phyloP scores from a whole-genome alignment of 192 early-diverging fungal genomes.

The Coemansia reversa region DNA sequence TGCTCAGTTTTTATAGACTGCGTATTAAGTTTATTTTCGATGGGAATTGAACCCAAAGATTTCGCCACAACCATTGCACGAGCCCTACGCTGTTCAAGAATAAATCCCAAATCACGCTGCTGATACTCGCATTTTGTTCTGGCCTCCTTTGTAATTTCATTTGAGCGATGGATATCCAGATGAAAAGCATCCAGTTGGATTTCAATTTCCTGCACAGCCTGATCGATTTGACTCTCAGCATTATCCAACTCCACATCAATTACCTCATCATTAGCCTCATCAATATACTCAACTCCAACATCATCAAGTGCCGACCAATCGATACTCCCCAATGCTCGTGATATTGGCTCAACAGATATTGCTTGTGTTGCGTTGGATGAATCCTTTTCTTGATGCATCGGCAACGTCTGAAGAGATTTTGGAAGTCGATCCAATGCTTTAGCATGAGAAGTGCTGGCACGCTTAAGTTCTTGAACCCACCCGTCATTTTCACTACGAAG shows the following conservation, averaged over 20 bases:
- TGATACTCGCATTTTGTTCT: neutral
- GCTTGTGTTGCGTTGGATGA: neutral
- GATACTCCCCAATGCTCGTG: slow-evolving; percentile 1
- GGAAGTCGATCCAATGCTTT: slow-evolving; percentile 35
- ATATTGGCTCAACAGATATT: slow-evolving; percentile 16
- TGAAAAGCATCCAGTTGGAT: slow-evolving; percentile 44
- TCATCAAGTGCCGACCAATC: slow-evolving; percentile 20
- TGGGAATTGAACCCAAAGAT: no score
- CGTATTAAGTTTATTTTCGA: no score
- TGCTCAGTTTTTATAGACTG: neutral
- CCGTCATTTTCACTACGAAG: slow-evolving; percentile 28
- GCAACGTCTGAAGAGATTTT: slow-evolving; percentile 22
- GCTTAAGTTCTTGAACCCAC: slow-evolving; percentile 43
- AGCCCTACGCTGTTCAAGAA: slow-evolving; percentile 31
- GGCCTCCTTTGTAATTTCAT: slow-evolving; percentile 18
- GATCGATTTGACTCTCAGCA: slow-evolving; percentile 29
- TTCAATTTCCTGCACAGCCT: slow-evolving; percentile 30
- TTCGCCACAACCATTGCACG: slow-evolving; percentile 22
- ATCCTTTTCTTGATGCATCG: neutral
- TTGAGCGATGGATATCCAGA: slow-evolving; percentile 35
- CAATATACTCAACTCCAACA: slow-evolving; percentile 1
- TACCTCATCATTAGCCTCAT: neutral
- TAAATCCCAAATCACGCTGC: slow-evolving; percentile 20
- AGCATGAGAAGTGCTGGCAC: slow-evolving; percentile 36
- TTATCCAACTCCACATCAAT: slow-evolving; percentile 12